phyloP scores from a whole-genome alignment of 1,284 basidiomycete genomes.

The Trametes pubescens region DNA sequence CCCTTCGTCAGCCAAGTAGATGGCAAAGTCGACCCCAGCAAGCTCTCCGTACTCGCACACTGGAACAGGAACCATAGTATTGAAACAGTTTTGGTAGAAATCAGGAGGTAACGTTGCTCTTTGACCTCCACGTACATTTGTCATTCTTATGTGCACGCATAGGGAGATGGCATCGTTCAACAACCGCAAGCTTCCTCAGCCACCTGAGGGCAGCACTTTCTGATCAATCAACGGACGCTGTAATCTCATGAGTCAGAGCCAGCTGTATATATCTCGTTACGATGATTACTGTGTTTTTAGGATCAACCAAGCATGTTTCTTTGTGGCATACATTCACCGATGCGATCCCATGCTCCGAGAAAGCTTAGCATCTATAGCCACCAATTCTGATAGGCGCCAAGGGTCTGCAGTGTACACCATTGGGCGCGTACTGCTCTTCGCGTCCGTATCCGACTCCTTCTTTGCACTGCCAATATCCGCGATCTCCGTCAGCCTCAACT shows the following conservation, averaged over 20 bases:
- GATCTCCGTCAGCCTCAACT: too few species aligned
- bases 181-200: constrained; percentile 96
- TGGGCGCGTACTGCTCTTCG: too few species aligned
- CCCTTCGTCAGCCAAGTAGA: constrained; percentile 86
- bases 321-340: not conserved
- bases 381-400: too few species aligned
- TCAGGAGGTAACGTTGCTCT: constrained; percentile 73
- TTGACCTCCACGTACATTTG: not conserved
- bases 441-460: too few species aligned
- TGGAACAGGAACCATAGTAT: constrained; percentile 85
- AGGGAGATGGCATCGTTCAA: constrained; percentile 95
- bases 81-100: constrained; percentile 90
- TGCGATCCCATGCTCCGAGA: not conserved
- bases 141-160: not conserved
- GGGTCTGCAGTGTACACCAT: too few species aligned
- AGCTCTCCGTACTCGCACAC: constrained; percentile 72
- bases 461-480: too few species aligned
- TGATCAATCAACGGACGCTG: constrained; percentile 38
- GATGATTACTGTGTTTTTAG: constrained; percentile 36
- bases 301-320: constrained; percentile 27
- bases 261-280: constrained; percentile 30
- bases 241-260: constrained; percentile 16
- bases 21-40: constrained; percentile 81
- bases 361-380: too few species aligned
- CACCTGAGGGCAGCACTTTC: constrained; percentile 86